Evolutionary conservation across 352 stramenopile genomes (phyloP).

Genomic region (Pythium sp.): DNA sequence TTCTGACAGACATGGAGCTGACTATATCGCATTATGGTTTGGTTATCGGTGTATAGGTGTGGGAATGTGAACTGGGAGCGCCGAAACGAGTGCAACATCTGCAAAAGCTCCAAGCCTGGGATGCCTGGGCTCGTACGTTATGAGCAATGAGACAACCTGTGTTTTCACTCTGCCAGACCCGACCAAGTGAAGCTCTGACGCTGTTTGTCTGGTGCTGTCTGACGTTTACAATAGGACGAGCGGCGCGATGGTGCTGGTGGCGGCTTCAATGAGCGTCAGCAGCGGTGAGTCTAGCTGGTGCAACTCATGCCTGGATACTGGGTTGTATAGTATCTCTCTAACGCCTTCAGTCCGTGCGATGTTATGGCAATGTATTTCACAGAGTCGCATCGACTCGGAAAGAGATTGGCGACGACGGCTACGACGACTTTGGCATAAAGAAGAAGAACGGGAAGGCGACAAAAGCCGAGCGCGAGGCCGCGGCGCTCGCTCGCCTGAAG

Average conservation of each 20-base stretch:
- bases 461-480: conserved; percentile 75
- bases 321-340: background rate
- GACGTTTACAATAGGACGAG: conserved; percentile 46
- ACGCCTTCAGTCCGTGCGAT: background rate
- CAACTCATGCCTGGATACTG: background rate
- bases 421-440: conserved; percentile 85
- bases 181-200: background rate
- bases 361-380: conserved; percentile 11
- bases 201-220: background rate
- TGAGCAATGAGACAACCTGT: background rate
- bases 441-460: conserved; percentile 78
- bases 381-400: conserved; percentile 69
- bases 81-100: conserved; percentile 85
- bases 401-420: conserved; percentile 82
- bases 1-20: too few species aligned
- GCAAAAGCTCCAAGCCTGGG: conserved; percentile 75
- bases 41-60: conserved; percentile 34
- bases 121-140: conserved; percentile 52
- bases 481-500: conserved; percentile 74
- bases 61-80: conserved; percentile 88
- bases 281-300: conserved; percentile 41
- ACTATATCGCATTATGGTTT: background rate
- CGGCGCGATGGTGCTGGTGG: conserved; percentile 73
- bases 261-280: conserved; percentile 83
- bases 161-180: background rate